Evolutionary conservation across 2,329 filamentous ascomycete genomes (phyloP).

Genomic region (Phoma sp.): DNA sequence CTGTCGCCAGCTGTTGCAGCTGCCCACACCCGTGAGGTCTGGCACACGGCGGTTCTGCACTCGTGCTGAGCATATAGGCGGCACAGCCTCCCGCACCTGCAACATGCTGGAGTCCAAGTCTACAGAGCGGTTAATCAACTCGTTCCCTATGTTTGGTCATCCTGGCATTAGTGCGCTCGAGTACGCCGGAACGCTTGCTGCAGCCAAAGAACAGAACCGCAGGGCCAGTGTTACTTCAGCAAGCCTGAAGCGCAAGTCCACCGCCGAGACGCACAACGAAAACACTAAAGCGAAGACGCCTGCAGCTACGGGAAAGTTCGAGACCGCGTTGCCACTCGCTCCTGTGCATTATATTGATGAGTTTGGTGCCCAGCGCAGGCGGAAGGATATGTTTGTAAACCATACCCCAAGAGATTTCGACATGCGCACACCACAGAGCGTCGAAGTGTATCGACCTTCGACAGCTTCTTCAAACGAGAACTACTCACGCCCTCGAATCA

Average conservation of each 20-base stretch:
- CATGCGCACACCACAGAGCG: constrained; percentile 23
- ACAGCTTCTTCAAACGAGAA: constrained; percentile 27
- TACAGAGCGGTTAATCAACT: constrained; percentile 30
- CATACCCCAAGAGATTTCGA: constrained; percentile 43
- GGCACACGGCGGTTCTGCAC: constrained; percentile 15
- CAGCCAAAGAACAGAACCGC: constrained; percentile 20
- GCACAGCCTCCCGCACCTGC: constrained; percentile 17
- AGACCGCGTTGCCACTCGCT: constrained; percentile 17
- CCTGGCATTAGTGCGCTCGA: constrained; percentile 43
- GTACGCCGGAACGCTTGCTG: constrained; percentile 34
- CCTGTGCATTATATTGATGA: constrained; percentile 31
- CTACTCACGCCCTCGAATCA: constrained; percentile 28
- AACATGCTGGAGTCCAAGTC: constrained; percentile 26
- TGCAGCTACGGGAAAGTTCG: constrained; percentile 18
- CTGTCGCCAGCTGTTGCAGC: constrained; percentile 17
- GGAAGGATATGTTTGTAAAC: constrained; percentile 42
- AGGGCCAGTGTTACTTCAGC: constrained; percentile 23
- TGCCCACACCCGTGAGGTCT: constrained; percentile 14
- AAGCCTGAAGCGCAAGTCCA: constrained; percentile 30
- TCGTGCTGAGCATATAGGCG: constrained; percentile 22
- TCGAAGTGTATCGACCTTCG: constrained; percentile 27
- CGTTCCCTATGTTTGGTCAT: constrained; percentile 43
- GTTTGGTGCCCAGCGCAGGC: constrained; percentile 30
- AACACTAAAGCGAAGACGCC: constrained; percentile 22
- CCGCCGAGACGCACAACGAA: constrained; percentile 26